Base-by-base conservation (phyloP, 176 grass and related monocot genomes). In the Eleusine indica region DNA sequence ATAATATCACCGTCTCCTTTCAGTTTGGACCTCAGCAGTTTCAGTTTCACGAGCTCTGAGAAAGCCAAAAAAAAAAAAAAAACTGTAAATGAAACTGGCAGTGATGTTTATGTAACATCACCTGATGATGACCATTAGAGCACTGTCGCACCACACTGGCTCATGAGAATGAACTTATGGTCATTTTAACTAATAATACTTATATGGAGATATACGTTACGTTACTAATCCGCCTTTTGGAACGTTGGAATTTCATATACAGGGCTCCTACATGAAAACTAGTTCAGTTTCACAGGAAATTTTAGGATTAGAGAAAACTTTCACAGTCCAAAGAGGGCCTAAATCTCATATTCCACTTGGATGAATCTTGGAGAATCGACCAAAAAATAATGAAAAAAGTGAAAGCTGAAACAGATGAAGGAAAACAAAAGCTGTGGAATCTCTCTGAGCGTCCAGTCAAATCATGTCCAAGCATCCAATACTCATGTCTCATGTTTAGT, bases 401-500 rank as follows among this genome's bases (percentile, higher is more conserved):
- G 57, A 35, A 85, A 81, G 68, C 1, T 7, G 22, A 42, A 78
- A 90, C n/a, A 12, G 48, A 66, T n/a, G 74, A 74, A 52, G 74
- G 74, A 46, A 64, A 85, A 85, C 62, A 64, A 81, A 85, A 80
- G 64, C 48, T 52, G 38, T 1, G 44, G 53, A 79, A 85, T 85
- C 77, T 63, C 77, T 70, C 2, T 22, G 28, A 61, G 29, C 72
- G 19, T 54, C 18, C 9, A 41, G 67, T 86, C 83, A 66, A 62
- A 79, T 90, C 83, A 9, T 74, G 84, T 74, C 49, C 12, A 78
- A 66, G 49, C 75, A 89, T 72, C 76, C 64, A 46, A 40, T 18
- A 56, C 54, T 72, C 19, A 52, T 22, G 29, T 14, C 54, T 72
- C 19, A 52, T 22, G 29, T 14, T 19, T 64, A 49, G 13, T 77